Evolutionary conservation across 1,284 basidiomycete species (phyloP), one percentile per base, ranked within the genome.

Genomic region (Spongiforma sp.): DNA sequence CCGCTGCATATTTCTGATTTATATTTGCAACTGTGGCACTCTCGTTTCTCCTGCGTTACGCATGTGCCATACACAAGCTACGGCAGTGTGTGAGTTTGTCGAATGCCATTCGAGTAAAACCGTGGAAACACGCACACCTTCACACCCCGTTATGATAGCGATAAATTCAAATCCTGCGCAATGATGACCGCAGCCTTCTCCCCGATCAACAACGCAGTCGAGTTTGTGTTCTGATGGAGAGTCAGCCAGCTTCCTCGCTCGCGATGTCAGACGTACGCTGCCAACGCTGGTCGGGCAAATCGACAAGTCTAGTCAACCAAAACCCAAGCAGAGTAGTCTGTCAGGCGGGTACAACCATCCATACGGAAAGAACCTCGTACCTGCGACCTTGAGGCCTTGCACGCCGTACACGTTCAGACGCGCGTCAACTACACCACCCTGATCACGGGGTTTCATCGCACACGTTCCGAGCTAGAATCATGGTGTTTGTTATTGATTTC

Each of bases 381-480:
- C 71, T 43, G 69, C 69, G 21, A 72, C 61, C 57, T 74, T 75
- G 24, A 75, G 62, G 10, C 57, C 62, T 21, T 63, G 33, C 7
- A 71, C 66, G 9, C 62, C 68, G 32, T 72, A 68, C n/a, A 72
- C 68, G 24, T 74, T 71, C 41, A 72, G 46, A 9, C 57, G 48
- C 6, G 62, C 50, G 43, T 72, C 69, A 30, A 74, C 71, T 21
- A 72, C 71, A 5, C 71, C 71, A 10, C 65, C 62, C 37, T 63
- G 36, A 19, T 61, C 62, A 14, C 52, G 54, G 2, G 66, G 62
- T 54, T 74, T 74, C 71, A 73, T 74, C 2, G 71, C 65, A 36
- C 72, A 74, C 2, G 72, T 74, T 24, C 72, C 71, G 30, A 72
- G 58, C 71, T 68, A n/a, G n/a, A n/a, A n/a, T n/a, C n/a, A n/a